phyloP scores from a whole-genome alignment of 257 asterid species.

The Verbena officinalis region DNA sequence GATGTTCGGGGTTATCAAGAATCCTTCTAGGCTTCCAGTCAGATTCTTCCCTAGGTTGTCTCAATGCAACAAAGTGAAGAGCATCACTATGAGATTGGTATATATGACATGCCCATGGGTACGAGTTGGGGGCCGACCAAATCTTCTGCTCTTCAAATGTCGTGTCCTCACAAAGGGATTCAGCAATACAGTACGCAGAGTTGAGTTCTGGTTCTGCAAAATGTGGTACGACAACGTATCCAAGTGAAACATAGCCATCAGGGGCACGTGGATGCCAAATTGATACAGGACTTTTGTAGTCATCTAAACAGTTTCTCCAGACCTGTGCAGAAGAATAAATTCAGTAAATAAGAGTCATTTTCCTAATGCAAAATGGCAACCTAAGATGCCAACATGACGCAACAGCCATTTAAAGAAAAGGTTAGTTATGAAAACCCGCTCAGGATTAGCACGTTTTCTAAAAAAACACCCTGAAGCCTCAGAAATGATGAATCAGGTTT shows the following conservation, averaged over 20 bases:
- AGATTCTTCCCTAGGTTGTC: conserved; percentile 82
- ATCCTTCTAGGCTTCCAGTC: conserved; percentile 81
- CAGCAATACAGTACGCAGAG: conserved; percentile 68
- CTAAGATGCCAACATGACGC: no score
- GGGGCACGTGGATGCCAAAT: conserved; percentile 98
- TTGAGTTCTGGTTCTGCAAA: conserved; percentile 75
- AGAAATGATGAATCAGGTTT: no score
- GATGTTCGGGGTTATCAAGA: conserved; percentile 39
- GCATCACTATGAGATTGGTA: conserved; percentile 82
- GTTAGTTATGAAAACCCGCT: no score
- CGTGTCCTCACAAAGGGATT: conserved; percentile 69
- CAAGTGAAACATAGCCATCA: conserved; percentile 79
- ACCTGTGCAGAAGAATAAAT: conserved; percentile 44
- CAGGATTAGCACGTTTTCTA: no score
- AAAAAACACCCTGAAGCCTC: no score
- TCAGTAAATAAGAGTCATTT: conserved; percentile 3
- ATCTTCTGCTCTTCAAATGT: conserved; percentile 82
- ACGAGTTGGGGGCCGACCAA: conserved; percentile 88
- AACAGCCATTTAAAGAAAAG: no score
- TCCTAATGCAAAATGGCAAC: not conserved
- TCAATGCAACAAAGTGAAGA: conserved; percentile 84
- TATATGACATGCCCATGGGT: conserved; percentile 95
- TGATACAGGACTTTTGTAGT: conserved; percentile 67
- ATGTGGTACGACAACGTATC: conserved; percentile 70
- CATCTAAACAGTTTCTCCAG: conserved; percentile 94